A percentile compares a stretch with the other conserved stretches of the same genome.
Evolutionary conservation across 192 early-diverging fungal species (phyloP).

Genomic region (Coemansia sp.): DNA sequence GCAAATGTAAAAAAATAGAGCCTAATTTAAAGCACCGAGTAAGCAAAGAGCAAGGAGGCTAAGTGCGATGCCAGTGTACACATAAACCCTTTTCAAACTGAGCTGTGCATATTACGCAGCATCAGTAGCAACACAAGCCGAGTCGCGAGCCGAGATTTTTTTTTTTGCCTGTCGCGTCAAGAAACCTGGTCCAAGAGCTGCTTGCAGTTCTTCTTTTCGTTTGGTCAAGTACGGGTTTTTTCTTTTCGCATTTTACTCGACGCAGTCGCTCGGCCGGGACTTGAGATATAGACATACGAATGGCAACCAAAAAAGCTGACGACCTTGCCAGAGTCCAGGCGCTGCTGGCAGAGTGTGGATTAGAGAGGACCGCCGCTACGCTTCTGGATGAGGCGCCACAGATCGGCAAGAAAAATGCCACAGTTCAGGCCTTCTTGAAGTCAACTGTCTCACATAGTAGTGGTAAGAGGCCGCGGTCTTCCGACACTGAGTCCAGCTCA

Average conservation of each 20-base stretch:
- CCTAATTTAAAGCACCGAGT: constrained; percentile 1
- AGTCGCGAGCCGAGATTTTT: not conserved
- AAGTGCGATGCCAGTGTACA: not conserved
- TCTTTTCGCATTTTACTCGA: not conserved
- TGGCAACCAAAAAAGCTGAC: constrained; percentile 9
- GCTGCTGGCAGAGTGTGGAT: constrained; percentile 30
- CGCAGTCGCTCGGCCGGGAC: not conserved
- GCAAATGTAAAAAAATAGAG: not conserved
- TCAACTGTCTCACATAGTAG: not conserved
- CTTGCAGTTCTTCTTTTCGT: not conserved
- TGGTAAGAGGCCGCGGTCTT: constrained; percentile 26
- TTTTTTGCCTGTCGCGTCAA: not conserved
- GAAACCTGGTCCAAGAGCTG: not conserved
- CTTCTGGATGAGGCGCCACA: constrained; percentile 39
- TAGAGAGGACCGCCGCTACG: constrained; percentile 23
- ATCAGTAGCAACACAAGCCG: not conserved
- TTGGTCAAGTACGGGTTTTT: not conserved
- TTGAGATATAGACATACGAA: not conserved
- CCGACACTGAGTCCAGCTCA: constrained; percentile 34
- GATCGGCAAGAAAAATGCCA: constrained; percentile 28
- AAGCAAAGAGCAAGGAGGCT: not conserved
- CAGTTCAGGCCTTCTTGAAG: constrained; percentile 32
- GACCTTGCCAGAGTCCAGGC: constrained; percentile 30
- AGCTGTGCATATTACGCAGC: not conserved
- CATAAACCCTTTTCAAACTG: not conserved